Evolutionary conservation across 805 yeast genomes (phyloP).

Genomic region (Aciculoconidium aculeatum): DNA sequence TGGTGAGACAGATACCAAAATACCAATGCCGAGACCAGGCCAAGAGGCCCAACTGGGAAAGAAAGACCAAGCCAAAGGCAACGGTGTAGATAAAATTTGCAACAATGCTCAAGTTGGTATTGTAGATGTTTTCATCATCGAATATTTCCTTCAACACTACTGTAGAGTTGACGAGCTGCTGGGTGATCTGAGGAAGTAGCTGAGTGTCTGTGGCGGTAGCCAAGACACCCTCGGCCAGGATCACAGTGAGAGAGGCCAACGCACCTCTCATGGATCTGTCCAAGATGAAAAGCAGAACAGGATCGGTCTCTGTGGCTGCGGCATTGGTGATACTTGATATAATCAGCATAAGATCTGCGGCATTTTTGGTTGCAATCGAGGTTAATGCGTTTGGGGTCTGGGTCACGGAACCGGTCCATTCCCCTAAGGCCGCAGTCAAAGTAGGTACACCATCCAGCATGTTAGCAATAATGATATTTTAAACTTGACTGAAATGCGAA

Average conservation of each 20-base stretch:
- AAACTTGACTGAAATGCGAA: no score
- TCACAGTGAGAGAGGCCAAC: conserved; percentile 16
- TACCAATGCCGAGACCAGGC: conserved; percentile 47
- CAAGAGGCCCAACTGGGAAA: not conserved
- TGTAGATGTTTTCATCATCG: conserved; percentile 18
- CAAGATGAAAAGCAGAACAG: conserved; percentile 11
- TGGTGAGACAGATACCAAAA: conserved; percentile 53
- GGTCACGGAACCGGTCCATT: conserved; percentile 12
- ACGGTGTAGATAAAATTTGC: conserved; percentile 49
- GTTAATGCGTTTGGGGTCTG: conserved; percentile 14
- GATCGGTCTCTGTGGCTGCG: conserved; percentile 12
- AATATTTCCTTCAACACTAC: conserved; percentile 13
- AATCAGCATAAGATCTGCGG: conserved; percentile 8
- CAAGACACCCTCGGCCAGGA: conserved; percentile 13
- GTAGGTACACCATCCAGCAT: no score
- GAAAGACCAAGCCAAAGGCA: not conserved
- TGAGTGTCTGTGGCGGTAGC: conserved; percentile 19
- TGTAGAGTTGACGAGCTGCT: conserved; percentile 15
- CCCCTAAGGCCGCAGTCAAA: no score
- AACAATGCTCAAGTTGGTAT: conserved; percentile 42
- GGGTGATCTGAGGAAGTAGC: conserved; percentile 15
- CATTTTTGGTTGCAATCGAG: conserved; percentile 11
- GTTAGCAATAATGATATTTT: no score
- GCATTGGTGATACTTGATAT: conserved; percentile 11
- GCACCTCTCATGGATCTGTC: conserved; percentile 15